phyloP scores from a whole-genome alignment of 768 basidiomycete genomes.

The Clathrus columnatus region DNA sequence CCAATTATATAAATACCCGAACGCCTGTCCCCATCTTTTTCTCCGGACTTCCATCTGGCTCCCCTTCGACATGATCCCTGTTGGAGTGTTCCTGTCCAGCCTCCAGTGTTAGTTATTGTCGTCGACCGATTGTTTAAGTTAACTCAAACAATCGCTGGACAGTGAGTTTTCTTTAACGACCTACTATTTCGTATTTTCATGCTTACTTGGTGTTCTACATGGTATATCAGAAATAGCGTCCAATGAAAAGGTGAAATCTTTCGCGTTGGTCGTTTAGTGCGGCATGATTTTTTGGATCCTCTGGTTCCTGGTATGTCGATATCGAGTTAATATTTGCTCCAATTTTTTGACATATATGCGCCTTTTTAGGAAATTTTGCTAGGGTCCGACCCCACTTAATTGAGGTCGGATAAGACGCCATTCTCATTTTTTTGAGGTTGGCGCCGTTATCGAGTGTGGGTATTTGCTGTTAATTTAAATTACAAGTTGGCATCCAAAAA shows the following conservation, averaged over 20 bases:
- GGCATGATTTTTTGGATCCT: neutral
- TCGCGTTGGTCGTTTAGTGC: neutral
- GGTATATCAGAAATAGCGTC: neutral
- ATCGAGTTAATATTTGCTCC: neutral
- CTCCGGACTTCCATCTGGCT: constrained; percentile 6
- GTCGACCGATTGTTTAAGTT: neutral
- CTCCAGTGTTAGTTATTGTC: neutral
- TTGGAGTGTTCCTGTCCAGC: neutral
- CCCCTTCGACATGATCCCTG: neutral
- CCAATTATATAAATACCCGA: neutral
- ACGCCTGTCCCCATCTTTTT: neutral
- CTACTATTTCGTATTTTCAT: too few species aligned
- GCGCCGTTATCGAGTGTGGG: neutral
- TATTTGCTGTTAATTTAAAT: neutral
- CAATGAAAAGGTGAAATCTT: neutral
- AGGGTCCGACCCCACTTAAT: neutral
- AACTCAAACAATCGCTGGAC: too few species aligned
- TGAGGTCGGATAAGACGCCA: neutral
- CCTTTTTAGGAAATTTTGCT: neutral
- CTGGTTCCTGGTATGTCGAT: neutral
- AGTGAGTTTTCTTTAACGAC: too few species aligned
- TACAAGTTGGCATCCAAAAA: too few species aligned
- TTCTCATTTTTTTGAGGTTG: neutral
- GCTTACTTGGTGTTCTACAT: neutral
- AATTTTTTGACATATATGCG: neutral